Evolutionary conservation across 768 basidiomycete species (phyloP), one percentile per base, ranked within the genome.

Genomic region (Leucocoprinus birnbaumii): DNA sequence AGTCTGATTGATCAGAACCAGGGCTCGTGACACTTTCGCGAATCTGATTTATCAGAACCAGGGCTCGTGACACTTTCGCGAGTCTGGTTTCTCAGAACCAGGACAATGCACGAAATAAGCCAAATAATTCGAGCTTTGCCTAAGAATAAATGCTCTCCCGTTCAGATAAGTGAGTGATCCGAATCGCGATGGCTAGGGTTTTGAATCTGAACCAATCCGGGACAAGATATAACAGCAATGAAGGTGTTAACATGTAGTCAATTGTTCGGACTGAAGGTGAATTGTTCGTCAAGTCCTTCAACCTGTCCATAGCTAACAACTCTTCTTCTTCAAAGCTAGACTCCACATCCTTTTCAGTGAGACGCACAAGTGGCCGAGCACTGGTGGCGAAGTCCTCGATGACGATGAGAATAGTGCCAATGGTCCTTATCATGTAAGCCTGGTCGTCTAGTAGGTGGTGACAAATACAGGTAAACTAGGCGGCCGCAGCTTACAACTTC

Each of bases 51-150:
- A n/a, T n/a, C n/a, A n/a, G n/a, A n/a, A n/a, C n/a, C n/a, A n/a
- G n/a, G n/a, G n/a, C n/a, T n/a, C n/a, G n/a, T n/a, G n/a, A n/a
- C n/a, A n/a, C n/a, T n/a, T n/a, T n/a, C n/a, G n/a, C n/a, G n/a
- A n/a, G n/a, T n/a, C n/a, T n/a, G n/a, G n/a, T n/a, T n/a, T n/a
- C n/a, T n/a, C n/a, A n/a, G n/a, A n/a, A n/a, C n/a, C n/a, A n/a
- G n/a, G n/a, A n/a, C 1, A 73, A 62, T 0, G 61, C 61, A 0
- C 57, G 50, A 44, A 65, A 71, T 1, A 71, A 56, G 0, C 69
- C 61, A 50, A 67, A 71, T 0, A 75, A 58, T 52, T 75, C 72
- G 1, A 71, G 18, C 46, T 76, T 74, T 0, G 71, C 60, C 47
- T 72, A 67, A 51, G 56, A 73, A 52, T 49, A 74, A 35, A 13